Conservation (phyloP, 495 filamentous ascomycete genomes). For the Annulohypoxylon bovei region DNA sequence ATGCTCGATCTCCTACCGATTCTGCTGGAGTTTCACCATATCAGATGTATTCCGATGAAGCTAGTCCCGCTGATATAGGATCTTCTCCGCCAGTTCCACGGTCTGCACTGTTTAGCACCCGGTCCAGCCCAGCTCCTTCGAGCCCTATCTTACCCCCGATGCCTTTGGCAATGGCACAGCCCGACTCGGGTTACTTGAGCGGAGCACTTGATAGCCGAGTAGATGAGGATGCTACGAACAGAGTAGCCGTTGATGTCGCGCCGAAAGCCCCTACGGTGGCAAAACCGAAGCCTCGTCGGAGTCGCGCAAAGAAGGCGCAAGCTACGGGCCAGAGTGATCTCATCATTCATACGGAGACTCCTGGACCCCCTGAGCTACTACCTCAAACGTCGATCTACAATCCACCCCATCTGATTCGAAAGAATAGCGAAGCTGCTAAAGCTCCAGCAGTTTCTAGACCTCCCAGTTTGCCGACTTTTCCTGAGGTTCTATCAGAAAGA, state of each 20-base stretch:
- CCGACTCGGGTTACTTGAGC: slow-evolving; percentile 86
- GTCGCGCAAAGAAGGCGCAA: slow-evolving; percentile 44
- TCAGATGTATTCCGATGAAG: slow-evolving; percentile 61
- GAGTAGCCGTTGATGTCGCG: slow-evolving; percentile 42
- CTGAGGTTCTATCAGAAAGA: slow-evolving; percentile 10
- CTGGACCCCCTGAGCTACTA: slow-evolving; percentile 55
- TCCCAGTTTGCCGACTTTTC: slow-evolving; percentile 17
- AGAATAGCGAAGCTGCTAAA: slow-evolving; percentile 28
- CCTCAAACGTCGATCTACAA: slow-evolving; percentile 59
- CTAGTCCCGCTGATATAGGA: slow-evolving; percentile 70
- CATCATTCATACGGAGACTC: slow-evolving; percentile 54
- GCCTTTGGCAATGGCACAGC: slow-evolving; percentile 55
- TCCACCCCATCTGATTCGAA: slow-evolving; percentile 42
- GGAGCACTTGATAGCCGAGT: slow-evolving; percentile 68
- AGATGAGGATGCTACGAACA: slow-evolving; percentile 57
- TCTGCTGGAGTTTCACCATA: slow-evolving; percentile 67
- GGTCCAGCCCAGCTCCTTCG: slow-evolving; percentile 67
- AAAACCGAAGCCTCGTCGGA: slow-evolving; percentile 50
- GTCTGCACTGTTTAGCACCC: slow-evolving; percentile 53
- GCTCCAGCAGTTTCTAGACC: slow-evolving; percentile 52
- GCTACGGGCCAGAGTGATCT: slow-evolving; percentile 42
- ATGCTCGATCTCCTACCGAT: slow-evolving; percentile 55
- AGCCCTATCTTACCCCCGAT: slow-evolving; percentile 78
- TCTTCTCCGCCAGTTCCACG: slow-evolving; percentile 82
- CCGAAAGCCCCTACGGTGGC: slow-evolving; percentile 12